A percentile compares a stretch with the other conserved stretches of the same genome.
Conservation (phyloP, 2,329 filamentous ascomycete species). For the Zymoseptoria passerinii region DNA sequence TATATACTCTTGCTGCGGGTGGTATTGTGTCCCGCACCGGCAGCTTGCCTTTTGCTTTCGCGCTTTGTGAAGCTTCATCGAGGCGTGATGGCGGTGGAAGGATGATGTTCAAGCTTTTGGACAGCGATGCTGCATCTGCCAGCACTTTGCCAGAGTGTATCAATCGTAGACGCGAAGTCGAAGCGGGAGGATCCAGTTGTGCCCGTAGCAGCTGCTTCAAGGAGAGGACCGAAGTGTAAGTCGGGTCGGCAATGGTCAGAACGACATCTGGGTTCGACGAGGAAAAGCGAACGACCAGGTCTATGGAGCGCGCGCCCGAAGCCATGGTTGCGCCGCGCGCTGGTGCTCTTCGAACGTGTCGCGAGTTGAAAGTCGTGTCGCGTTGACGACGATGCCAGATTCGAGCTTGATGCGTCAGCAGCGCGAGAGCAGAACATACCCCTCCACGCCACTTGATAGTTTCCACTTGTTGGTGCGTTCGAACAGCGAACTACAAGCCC, state of each 20-base stretch:
- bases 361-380: neutral
- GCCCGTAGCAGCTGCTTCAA: slow-evolving; percentile 76
- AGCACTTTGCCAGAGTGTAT: slow-evolving; percentile 87
- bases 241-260: slow-evolving; percentile 62
- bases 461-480: neutral
- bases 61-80: slow-evolving; percentile 26
- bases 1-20: slow-evolving; percentile 57
- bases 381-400: neutral
- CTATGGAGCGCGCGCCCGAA: slow-evolving; percentile 36
- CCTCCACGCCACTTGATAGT: neutral
- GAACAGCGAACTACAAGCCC: neutral
- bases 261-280: slow-evolving; percentile 74
- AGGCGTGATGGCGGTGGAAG: slow-evolving; percentile 40
- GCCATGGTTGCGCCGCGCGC: neutral
- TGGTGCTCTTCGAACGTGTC: neutral
- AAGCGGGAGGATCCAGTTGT: slow-evolving; percentile 54
- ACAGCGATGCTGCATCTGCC: slow-evolving; percentile 61
- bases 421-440: neutral
- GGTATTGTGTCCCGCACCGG: slow-evolving; percentile 40
- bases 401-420: neutral
- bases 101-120: slow-evolving; percentile 57
- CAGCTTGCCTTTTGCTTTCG: slow-evolving; percentile 57
- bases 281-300: slow-evolving; percentile 85
- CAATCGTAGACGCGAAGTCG: slow-evolving; percentile 67
- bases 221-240: slow-evolving; percentile 62